Evolutionary conservation across 768 basidiomycete genomes (phyloP), one percentile per base, ranked within the genome.

Genomic region (Candolleomyces aberdarensis): DNA sequence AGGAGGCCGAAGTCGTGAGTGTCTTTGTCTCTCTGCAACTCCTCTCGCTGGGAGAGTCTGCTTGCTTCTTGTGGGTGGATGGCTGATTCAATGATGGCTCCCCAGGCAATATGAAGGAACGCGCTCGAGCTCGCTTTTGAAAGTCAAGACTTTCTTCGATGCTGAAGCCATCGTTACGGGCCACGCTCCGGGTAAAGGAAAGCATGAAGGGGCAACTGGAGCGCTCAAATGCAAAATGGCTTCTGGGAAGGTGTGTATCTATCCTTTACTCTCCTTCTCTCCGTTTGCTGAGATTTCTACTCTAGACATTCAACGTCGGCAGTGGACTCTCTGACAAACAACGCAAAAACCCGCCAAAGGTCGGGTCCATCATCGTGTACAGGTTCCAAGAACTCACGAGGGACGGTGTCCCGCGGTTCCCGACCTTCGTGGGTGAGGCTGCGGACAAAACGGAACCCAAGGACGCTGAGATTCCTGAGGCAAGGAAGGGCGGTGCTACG

Each of bases 111-210:
- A 86, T 59, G 83, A 85, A 67, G 80, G 80, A 3, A 67, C 71
- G 7, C 75, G 84, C 26, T 84, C 83, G 0, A 70, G 66, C 5
- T 78, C 80, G 3, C 69, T 86, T 5, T 69, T 84, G 15, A 86
- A 86, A 67, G 77, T 86, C 67, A 86, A 86, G 79, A 82, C 83
- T 3, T 86, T 85, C 68, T 83, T 83, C 65, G 84, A 86, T 63
- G 84, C 83, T 1, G 85, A 86, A 66, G 85, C 84, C 13, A 63
- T 80, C 39, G 83, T 86, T 7, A 83, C 76, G 4, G 88, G 88
- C 1, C 83, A 89, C 65, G 75, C 72, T 5, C 75, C 81, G 59
- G 79, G 83, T 43, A 82, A 81, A 68, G 83, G 85, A 1, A 79
- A 75, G 60, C 72, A 83, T 65, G 74, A 75, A 43, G 84, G 83